Conservation (phyloP, 78 protist species). For the Tieghemostelium lacteum region DNA sequence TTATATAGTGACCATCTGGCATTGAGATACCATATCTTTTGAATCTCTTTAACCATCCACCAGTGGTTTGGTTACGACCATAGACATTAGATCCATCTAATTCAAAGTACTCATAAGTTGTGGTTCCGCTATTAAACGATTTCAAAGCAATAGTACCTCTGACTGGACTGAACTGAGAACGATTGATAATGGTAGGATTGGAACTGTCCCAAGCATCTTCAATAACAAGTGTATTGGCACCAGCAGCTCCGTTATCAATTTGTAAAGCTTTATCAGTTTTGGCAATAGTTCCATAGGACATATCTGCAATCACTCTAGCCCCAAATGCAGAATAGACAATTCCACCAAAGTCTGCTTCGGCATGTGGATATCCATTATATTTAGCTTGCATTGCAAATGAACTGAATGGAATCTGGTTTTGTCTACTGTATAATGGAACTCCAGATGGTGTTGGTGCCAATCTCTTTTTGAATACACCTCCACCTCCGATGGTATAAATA, state of each 20-base stretch:
- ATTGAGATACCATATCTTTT: no score
- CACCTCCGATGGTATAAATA: conserved; percentile 1
- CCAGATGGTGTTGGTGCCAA: background rate
- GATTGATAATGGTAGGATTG: background rate
- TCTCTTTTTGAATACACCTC: background rate
- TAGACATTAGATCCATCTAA: no score
- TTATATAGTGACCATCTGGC: no score
- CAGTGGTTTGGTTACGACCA: no score
- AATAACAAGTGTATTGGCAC: conserved; percentile 12
- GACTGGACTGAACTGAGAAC: conserved; percentile 1
- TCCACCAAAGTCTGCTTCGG: conserved; percentile 15
- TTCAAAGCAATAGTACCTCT: background rate
- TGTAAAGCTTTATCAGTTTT: conserved; percentile 3
- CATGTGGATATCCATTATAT: conserved; percentile 12
- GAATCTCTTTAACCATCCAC: no score
- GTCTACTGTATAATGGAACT: background rate
- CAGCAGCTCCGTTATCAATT: conserved; percentile 2
- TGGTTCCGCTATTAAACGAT: background rate
- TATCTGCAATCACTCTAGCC: background rate
- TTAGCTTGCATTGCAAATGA: conserved; percentile 2
- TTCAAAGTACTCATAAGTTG: no score
- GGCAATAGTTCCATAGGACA: conserved; percentile 38
- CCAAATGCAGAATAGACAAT: conserved; percentile 9
- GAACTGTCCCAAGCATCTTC: conserved; percentile 1
- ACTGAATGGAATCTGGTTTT: background rate